A percentile compares a stretch with the other conserved stretches of the same genome.
Conservation (phyloP, 1,284 basidiomycete genomes). For the Inonotus hispidus region DNA sequence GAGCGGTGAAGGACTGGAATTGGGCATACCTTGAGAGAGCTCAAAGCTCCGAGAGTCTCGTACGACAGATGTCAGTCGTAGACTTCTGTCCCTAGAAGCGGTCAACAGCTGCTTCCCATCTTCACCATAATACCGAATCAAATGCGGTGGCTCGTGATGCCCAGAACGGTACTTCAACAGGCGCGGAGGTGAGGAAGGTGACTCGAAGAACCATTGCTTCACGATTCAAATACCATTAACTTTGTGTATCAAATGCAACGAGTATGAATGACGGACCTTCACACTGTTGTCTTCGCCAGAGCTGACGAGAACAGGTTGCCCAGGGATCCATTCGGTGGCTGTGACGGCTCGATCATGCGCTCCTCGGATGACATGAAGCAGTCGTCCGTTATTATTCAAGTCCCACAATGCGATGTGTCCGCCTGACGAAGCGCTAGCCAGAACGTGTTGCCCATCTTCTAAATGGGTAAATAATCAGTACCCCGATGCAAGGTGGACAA, state of each 20-base stretch:
- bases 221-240: not conserved
- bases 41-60: conserved; percentile 92
- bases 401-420: conserved; percentile 93
- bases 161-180: conserved; percentile 91
- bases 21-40: conserved; percentile 77
- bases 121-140: conserved; percentile 93
- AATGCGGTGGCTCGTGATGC: conserved; percentile 86
- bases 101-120: conserved; percentile 94
- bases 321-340: conserved; percentile 83
- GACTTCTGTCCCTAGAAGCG: conserved; percentile 80
- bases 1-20: not conserved
- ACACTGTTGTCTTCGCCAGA: conserved; percentile 91
- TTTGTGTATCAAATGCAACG: not conserved
- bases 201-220: conserved; percentile 98
- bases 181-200: conserved; percentile 78
- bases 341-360: conserved; percentile 84
- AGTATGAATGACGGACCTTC: conserved; percentile 51
- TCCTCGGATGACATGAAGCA: conserved; percentile 79
- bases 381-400: conserved; percentile 71
- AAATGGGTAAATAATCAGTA: conserved; percentile 4
- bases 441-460: conserved; percentile 78
- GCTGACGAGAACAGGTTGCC: conserved; percentile 83
- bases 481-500: conserved; percentile 1
- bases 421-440: conserved; percentile 81
- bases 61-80: conserved; percentile 90